phyloP scores from a whole-genome alignment of 2,329 filamentous ascomycete species.

The Berkeleyomyces rouxiae region DNA sequence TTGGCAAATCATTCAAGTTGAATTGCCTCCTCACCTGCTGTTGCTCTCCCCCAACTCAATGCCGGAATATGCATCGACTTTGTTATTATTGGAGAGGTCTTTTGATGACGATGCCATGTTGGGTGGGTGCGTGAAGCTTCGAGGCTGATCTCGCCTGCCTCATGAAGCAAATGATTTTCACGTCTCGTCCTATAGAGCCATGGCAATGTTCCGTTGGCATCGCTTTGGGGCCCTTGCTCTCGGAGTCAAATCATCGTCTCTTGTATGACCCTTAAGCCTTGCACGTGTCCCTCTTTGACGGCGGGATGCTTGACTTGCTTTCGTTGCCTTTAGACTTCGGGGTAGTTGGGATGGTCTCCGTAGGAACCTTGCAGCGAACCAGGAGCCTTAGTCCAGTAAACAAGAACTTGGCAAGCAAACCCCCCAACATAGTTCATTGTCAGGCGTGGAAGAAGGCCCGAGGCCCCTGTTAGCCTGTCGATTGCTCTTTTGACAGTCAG shows the following conservation, averaged over 20 bases:
- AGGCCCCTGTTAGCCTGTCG: background rate
- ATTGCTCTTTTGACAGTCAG: slow-evolving; percentile 3
- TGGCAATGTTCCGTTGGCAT: background rate
- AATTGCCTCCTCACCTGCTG: background rate
- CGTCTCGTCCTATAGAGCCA: background rate
- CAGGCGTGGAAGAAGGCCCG: background rate
- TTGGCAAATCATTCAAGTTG: background rate
- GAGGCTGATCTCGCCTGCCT: background rate
- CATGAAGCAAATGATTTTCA: slow-evolving; percentile 1
- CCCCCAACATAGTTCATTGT: background rate
- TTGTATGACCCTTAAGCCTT: background rate
- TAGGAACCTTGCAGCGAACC: background rate
- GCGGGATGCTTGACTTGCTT: background rate
- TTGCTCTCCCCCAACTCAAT: background rate
- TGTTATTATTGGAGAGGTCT: background rate
- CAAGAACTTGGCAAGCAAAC: too few relatives aligned
- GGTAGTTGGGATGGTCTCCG: background rate
- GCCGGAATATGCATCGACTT: background rate
- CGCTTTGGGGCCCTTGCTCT: background rate
- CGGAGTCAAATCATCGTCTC: background rate
- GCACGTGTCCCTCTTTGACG: background rate
- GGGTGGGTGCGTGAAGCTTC: background rate
- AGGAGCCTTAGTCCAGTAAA: background rate
- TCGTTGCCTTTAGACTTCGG: background rate
- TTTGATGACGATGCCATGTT: background rate